These are phyloP conservation scores for Candida maesae DNA, from an alignment of 805 yeast genomes.

Conservation along the genomic window DNA sequence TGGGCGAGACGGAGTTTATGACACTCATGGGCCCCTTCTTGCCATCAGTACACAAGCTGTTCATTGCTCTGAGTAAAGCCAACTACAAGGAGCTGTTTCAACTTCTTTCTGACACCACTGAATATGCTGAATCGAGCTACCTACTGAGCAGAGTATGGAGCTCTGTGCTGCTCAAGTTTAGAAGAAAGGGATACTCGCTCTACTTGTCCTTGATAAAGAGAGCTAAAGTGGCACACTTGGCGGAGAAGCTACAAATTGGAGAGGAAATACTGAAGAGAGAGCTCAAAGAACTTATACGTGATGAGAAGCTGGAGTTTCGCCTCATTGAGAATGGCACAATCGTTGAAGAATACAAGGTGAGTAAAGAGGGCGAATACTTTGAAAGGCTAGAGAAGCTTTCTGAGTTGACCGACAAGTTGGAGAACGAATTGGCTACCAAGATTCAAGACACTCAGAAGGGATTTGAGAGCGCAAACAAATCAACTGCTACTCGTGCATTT, in stretches of 20 bases:
- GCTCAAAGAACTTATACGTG: slow-evolving; percentile 16
- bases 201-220: slow-evolving; percentile 32
- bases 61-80: slow-evolving; percentile 25
- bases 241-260: slow-evolving; percentile 16
- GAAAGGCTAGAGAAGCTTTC: slow-evolving; percentile 19
- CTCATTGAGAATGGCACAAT: slow-evolving; percentile 14
- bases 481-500: too few relatives aligned
- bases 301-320: slow-evolving; percentile 11
- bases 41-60: slow-evolving; percentile 20
- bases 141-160: slow-evolving; percentile 26
- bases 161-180: slow-evolving; percentile 23
- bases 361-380: slow-evolving; percentile 13
- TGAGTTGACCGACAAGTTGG: slow-evolving; percentile 21
- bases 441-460: background rate
- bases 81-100: slow-evolving; percentile 23
- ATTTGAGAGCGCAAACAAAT: background rate
- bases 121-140: slow-evolving; percentile 9
- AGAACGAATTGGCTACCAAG: slow-evolving; percentile 3
- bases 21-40: slow-evolving; percentile 23
- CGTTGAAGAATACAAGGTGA: slow-evolving; percentile 11
- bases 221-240: slow-evolving; percentile 17
- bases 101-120: slow-evolving; percentile 17
- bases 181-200: slow-evolving; percentile 29
- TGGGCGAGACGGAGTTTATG: slow-evolving; percentile 17
- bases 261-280: slow-evolving; percentile 16